Conservation (phyloP, 306 rosid genomes). For the Acacia acuminata region DNA sequence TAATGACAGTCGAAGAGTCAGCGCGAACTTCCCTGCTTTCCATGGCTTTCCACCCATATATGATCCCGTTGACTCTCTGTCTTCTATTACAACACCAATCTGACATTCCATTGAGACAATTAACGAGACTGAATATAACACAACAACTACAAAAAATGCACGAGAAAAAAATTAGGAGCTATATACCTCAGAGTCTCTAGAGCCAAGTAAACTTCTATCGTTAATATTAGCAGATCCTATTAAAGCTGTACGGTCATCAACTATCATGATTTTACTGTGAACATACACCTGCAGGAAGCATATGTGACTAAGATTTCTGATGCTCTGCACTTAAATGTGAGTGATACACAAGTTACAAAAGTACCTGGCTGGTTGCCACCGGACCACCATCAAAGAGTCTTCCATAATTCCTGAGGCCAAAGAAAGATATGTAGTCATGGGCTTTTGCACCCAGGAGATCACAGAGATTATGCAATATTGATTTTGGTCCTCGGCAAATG, state of each 20-base stretch:
- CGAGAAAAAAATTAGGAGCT: constrained; percentile 12
- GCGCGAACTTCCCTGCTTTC: constrained; percentile 90
- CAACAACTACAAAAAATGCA: constrained; percentile 27
- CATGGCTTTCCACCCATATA: constrained; percentile 90
- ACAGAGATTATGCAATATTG: constrained; percentile 77
- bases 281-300: constrained; percentile 73
- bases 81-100: constrained; percentile 88
- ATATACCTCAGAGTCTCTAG: constrained; percentile 96
- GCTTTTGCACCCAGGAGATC: constrained; percentile 73
- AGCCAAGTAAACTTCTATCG: constrained; percentile 95
- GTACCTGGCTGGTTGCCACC: constrained; percentile 95
- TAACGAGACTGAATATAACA: constrained; percentile 23
- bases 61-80: constrained; percentile 69
- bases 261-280: constrained; percentile 94
- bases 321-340: constrained; percentile 6
- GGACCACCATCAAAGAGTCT: constrained; percentile 82
- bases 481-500: constrained; percentile 82
- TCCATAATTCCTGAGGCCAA: constrained; percentile 89
- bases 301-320: constrained; percentile 30
- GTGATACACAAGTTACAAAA: constrained; percentile 20
- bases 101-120: constrained; percentile 42
- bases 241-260: constrained; percentile 76
- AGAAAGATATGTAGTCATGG: constrained; percentile 90
- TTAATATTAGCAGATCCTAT: constrained; percentile 99
- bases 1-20: constrained; percentile 78